Base-by-base conservation (phyloP, 2,329 filamentous ascomycete species). In the Onygenales sp. region DNA sequence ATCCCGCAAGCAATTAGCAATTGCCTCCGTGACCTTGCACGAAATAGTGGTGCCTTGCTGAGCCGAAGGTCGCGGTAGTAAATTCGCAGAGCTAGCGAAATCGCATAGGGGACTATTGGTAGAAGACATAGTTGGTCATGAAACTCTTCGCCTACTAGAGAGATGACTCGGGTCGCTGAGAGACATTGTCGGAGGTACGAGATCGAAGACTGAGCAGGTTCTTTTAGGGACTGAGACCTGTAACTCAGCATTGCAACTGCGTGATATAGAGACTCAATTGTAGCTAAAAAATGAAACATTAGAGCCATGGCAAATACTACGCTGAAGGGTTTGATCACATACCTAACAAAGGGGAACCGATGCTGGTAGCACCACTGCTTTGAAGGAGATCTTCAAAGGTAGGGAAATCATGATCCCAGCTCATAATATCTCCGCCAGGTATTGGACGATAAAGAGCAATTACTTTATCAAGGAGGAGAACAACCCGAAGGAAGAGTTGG, bases 11-110 rank as follows among this genome's bases (percentile, higher is more conserved):
- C 31, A n/a, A 13, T 27, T 11, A 47, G 10, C 31, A 47, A 47
- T 31, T 47, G 21, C 31, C 32, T 47, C 44, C 44, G 44, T 14
- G 44, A 47, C 27, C 44, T 6, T 13, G 17, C 31, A 33, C 80
- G 75, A 55, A 82, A 83, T 72, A 82, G 78, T 1, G 80, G 76
- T 0, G 83, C 68, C 10, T 76, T 75, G 54, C 79, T 82, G 58
- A 83, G 78, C 1, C 81, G 74, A 80, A 84, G 82, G 61, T 84
- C 83, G 44, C 80, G 76, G 58, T 84, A 85, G 10, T 79, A 78
- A 1, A 84, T 79, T 46, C 79, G 82, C 1, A 85, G 71, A 0
- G 82, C 78, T 0, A 85, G 72, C 0, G 81, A 81, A 0, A 84
- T 72, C 0, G 79, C 80, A 54, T 84, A 85, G 0, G 82, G 81